Conservation (phyloP, 164 flowering plant species). For the Akebia trifoliata region DNA sequence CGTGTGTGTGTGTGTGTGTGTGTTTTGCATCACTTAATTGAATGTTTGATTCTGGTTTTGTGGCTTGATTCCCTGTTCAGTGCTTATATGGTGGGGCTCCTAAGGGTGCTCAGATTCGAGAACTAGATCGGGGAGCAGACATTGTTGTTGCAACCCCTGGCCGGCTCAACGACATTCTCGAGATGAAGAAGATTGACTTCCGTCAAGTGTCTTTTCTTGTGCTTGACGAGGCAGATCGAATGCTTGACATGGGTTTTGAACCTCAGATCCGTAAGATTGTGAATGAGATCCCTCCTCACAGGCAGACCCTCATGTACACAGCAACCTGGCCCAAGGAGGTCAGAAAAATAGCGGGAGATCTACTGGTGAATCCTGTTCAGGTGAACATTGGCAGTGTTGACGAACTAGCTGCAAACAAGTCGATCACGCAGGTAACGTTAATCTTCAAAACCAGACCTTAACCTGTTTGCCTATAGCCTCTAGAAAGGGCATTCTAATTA, state of each 20-base stretch:
- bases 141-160: constrained; percentile 97
- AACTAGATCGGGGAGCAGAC: constrained; percentile 81
- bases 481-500: no score
- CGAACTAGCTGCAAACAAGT: constrained; percentile 86
- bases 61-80: constrained; percentile 26
- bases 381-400: constrained; percentile 50
- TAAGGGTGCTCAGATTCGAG: constrained; percentile 73
- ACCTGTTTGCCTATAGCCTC: no score
- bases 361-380: constrained; percentile 57
- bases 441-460: background rate
- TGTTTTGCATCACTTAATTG: background rate
- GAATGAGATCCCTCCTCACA: constrained; percentile 78
- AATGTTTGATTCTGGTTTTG: background rate
- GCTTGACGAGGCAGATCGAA: constrained; percentile 96
- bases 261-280: constrained; percentile 95
- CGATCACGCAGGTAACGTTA: constrained; percentile 78
- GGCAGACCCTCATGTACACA: constrained; percentile 96
- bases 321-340: constrained; percentile 99
- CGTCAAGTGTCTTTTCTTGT: constrained; percentile 81
- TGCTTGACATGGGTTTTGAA: constrained; percentile 99
- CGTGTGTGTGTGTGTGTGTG: background rate
- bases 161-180: constrained; percentile 88
- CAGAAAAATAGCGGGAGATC: constrained; percentile 82
- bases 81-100: constrained; percentile 97
- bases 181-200: constrained; percentile 73